A percentile compares a stretch with the other conserved stretches of the same genome.
Conservation (phyloP, 495 filamentous ascomycete species). For the Clavariopsis aquatica region DNA sequence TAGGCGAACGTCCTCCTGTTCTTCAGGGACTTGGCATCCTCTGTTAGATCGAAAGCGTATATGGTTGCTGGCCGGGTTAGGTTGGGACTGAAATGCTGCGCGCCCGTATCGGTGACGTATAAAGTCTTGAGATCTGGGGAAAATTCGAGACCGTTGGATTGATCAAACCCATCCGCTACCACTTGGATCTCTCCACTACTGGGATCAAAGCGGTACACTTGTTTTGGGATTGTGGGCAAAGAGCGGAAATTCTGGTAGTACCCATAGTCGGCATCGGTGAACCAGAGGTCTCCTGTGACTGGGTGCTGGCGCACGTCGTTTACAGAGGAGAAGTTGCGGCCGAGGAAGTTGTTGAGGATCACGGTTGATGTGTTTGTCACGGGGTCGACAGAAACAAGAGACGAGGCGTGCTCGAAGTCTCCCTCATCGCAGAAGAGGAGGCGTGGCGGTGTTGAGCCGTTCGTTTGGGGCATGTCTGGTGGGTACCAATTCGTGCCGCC, state of each 20-base stretch:
- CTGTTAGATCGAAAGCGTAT: slow-evolving; percentile 43
- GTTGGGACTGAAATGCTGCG: slow-evolving; percentile 36
- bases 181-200: slow-evolving; percentile 50
- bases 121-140: slow-evolving; percentile 49
- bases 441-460: slow-evolving; percentile 32
- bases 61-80: slow-evolving; percentile 41
- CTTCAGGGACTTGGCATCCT: slow-evolving; percentile 31
- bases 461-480: slow-evolving; percentile 21
- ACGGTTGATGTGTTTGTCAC: slow-evolving; percentile 33
- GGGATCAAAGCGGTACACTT: slow-evolving; percentile 59
- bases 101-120: slow-evolving; percentile 52
- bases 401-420: slow-evolving; percentile 32
- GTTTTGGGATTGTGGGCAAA: slow-evolving; percentile 51
- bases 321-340: slow-evolving; percentile 42
- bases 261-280: slow-evolving; percentile 56
- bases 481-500: slow-evolving; percentile 43
- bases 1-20: slow-evolving; percentile 44
- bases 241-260: slow-evolving; percentile 51
- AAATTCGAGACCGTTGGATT: slow-evolving; percentile 51
- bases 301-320: slow-evolving; percentile 43
- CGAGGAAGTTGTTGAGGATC: slow-evolving; percentile 42
- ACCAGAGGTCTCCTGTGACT: slow-evolving; percentile 55
- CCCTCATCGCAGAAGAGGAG: slow-evolving; percentile 45
- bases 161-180: slow-evolving; percentile 47
- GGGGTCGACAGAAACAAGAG: slow-evolving; percentile 39